phyloP scores from a whole-genome alignment of 225 moss, liverwort and hornwort genomes.

The Physcomitrellopsis africana region DNA sequence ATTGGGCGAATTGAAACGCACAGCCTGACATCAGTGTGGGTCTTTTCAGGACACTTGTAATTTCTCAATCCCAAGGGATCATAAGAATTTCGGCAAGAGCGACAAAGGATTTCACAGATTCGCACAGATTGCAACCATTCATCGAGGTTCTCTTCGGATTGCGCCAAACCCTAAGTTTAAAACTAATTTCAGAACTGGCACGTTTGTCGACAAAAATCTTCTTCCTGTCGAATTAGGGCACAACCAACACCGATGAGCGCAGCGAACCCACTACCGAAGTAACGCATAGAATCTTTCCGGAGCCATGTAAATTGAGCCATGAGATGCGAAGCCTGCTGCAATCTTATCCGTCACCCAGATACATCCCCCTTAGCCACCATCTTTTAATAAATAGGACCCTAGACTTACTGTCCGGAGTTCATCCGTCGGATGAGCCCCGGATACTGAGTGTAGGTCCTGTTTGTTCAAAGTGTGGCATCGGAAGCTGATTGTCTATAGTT shows the following conservation, averaged over 20 bases:
- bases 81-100: not conserved
- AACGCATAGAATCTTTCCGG: not conserved
- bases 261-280: too few relatives aligned
- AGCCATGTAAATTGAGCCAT: not conserved
- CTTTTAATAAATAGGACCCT: not conserved
- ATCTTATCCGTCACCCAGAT: not conserved
- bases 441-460: too few relatives aligned
- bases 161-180: not conserved
- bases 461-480: not conserved
- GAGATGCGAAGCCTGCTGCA: not conserved
- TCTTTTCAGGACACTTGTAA: not conserved
- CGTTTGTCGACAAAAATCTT: too few relatives aligned
- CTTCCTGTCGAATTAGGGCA: constrained; percentile 4
- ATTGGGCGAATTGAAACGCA: not conserved
- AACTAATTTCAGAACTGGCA: not conserved
- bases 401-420: not conserved
- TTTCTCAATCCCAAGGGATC: not conserved
- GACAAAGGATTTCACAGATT: not conserved
- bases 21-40: not conserved
- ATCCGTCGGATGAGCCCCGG: too few relatives aligned
- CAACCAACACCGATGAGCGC: too few relatives aligned
- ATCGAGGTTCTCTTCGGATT: too few relatives aligned
- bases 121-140: too few relatives aligned
- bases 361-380: constrained; percentile 17
- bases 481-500: not conserved